Conservation (phyloP, 2,329 filamentous ascomycete species). For the Dactylonectria macrodidyma region DNA sequence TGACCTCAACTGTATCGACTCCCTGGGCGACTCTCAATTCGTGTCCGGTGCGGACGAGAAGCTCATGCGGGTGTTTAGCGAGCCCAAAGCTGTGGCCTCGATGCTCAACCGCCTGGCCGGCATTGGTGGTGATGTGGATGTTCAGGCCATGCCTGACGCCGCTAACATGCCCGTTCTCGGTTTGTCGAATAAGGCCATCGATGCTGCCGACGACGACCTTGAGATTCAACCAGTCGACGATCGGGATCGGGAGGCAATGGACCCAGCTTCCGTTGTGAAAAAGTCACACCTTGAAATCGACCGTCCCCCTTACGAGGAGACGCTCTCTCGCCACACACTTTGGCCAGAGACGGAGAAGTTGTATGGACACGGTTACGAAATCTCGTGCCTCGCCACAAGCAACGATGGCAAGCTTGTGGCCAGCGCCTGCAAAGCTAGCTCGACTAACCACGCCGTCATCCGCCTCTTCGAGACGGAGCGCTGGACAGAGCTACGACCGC, state of each 20-base stretch:
- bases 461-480: constrained; percentile 87
- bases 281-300: constrained; percentile 75
- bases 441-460: constrained; percentile 94
- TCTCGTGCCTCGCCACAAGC: constrained; percentile 86
- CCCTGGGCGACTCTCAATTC: constrained; percentile 81
- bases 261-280: constrained; percentile 69
- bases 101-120: constrained; percentile 79
- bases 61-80: constrained; percentile 93
- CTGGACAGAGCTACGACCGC: constrained; percentile 90
- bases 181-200: constrained; percentile 94
- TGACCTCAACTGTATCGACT: constrained; percentile 94
- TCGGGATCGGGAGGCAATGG: constrained; percentile 67
- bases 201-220: constrained; percentile 66
- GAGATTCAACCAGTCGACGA: constrained; percentile 61
- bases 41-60: constrained; percentile 98
- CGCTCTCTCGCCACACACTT: constrained; percentile 88
- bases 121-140: constrained; percentile 60
- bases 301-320: constrained; percentile 90
- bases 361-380: constrained; percentile 98
- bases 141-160: constrained; percentile 79
- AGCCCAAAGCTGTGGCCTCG: constrained; percentile 86
- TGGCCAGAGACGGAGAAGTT: constrained; percentile 98
- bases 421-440: constrained; percentile 93
- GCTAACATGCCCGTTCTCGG: constrained; percentile 96
- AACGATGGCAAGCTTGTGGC: constrained; percentile 84